phyloP scores from a whole-genome alignment of 495 filamentous ascomycete species.

The Tetracladium marchalianum region DNA sequence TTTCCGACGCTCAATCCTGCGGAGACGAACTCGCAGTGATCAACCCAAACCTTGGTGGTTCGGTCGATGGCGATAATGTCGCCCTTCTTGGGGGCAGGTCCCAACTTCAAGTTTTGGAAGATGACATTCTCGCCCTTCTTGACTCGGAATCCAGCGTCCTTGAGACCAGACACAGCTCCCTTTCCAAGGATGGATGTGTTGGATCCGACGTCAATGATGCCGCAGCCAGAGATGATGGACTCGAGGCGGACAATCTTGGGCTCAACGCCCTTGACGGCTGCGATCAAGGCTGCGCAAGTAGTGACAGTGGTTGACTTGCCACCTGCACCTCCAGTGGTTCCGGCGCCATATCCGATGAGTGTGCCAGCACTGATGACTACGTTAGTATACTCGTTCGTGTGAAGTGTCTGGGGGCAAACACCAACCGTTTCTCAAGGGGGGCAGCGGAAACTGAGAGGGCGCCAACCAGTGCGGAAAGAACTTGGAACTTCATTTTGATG shows the following conservation, averaged over 20 bases:
- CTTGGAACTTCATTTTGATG: too few species aligned
- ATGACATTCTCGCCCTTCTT: constrained; percentile 43
- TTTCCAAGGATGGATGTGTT: constrained; percentile 1
- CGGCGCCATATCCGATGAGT: too few species aligned
- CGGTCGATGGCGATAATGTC: constrained; percentile 50
- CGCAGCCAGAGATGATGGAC: not conserved
- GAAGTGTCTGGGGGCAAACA: too few species aligned
- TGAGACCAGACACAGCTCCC: constrained; percentile 16
- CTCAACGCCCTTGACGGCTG: not conserved
- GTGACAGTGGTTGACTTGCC: not conserved
- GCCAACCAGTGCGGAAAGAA: too few species aligned
- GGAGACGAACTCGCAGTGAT: constrained; percentile 57
- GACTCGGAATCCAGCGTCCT: constrained; percentile 36
- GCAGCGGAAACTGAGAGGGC: too few species aligned
- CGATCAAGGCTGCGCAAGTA: not conserved
- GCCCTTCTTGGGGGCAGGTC: constrained; percentile 48
- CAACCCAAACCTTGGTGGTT: constrained; percentile 55
- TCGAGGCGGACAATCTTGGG: not conserved
- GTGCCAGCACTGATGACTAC: too few species aligned
- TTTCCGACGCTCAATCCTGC: constrained; percentile 40
- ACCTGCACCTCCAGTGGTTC: not conserved
- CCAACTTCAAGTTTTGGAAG: constrained; percentile 50
- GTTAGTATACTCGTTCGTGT: too few species aligned
- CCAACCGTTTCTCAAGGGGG: too few species aligned
- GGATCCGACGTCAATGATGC: not conserved